Base-by-base conservation (phyloP, 2,329 filamentous ascomycete species). In the Fusarium sp. region DNA sequence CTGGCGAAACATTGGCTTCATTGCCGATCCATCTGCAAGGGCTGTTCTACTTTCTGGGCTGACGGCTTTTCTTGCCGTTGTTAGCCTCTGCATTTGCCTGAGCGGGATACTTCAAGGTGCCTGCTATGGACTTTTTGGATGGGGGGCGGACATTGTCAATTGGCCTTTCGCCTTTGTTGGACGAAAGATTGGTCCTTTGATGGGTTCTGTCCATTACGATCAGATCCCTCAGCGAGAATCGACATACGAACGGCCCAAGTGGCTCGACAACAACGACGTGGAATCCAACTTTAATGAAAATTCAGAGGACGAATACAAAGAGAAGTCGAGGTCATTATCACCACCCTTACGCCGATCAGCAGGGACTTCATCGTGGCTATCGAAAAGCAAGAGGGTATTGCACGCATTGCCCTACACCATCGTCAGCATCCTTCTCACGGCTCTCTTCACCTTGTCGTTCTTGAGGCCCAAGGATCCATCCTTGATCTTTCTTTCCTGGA, bases 401-500 rank as follows among this genome's bases (percentile, higher is more conserved):
- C 53, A 43, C 6, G 53, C 48, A n/a, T 31, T 67, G 6, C 54
- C 69, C 0, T 70, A 71, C 38, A 52, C 69, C 1, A 15, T 71
- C 5, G 63, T 74, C 42, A 58, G 53, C 22, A 58, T 70, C 36
- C 58, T 69, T 2, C 58, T 75, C 13, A 62, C 69, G 5, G 66
- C 62, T 5, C 73, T 74, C 32, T 56, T 65, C 35, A 63, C 66
- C 9, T 46, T 72, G 7, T 51, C 60, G 2, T 11, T 73, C 1
- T 12, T 74, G 10, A 68, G 75, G n/a, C 75, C 75, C 2, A 58
- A 64, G 32, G 75, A 77, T 22, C 64, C 68, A 26, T 74, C 75
- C 4, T 48, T 77, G 25, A 72, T 65, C 1, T 76, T 76, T 51
- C 67, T 77, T 39, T 77, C 75, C 0, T 77, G 75, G 75, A 77